Conservation (phyloP, 1,284 basidiomycete genomes). For the Caloboletus inedulis region DNA sequence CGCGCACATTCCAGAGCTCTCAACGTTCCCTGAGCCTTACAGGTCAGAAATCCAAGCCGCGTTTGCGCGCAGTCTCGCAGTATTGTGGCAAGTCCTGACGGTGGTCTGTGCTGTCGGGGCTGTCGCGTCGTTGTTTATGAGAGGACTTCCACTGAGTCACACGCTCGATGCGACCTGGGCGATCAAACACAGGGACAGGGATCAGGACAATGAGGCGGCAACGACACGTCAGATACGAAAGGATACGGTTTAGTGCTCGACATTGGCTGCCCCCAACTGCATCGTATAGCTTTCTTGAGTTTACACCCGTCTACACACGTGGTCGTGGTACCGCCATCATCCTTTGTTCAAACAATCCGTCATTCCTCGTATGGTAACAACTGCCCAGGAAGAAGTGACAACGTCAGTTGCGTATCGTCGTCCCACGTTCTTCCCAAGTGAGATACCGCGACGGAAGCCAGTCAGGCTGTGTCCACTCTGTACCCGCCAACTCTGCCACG, state of each 20-base stretch:
- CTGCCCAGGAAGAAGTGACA: neutral
- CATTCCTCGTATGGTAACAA: neutral
- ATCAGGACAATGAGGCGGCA: neutral
- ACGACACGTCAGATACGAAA: neutral
- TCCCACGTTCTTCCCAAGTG: slow-evolving; percentile 34
- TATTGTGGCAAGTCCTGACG: slow-evolving; percentile 13
- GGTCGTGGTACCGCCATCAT: neutral
- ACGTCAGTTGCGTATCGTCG: neutral
- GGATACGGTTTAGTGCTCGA: neutral
- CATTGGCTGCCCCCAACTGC: neutral
- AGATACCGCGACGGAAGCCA: slow-evolving; percentile 68
- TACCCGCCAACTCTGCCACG: slow-evolving; percentile 42
- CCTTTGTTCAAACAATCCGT: neutral
- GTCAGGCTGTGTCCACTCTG: slow-evolving; percentile 49
- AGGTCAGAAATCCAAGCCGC: slow-evolving; percentile 7
- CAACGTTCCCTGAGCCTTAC: slow-evolving; percentile 1
- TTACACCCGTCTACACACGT: neutral
- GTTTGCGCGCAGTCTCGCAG: slow-evolving; percentile 12
- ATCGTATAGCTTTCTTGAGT: neutral
- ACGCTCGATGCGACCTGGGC: slow-evolving; percentile 12
- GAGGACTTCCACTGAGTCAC: slow-evolving; percentile 2
- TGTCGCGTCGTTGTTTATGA: slow-evolving; percentile 11
- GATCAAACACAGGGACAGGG: neutral
- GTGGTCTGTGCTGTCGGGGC: slow-evolving; percentile 4
- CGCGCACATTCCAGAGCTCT: slow-evolving; percentile 15